Evolutionary conservation across 2,329 filamentous ascomycete genomes (phyloP), one percentile per base, ranked within the genome.

Genomic region (Akanthomyces lecanii): DNA sequence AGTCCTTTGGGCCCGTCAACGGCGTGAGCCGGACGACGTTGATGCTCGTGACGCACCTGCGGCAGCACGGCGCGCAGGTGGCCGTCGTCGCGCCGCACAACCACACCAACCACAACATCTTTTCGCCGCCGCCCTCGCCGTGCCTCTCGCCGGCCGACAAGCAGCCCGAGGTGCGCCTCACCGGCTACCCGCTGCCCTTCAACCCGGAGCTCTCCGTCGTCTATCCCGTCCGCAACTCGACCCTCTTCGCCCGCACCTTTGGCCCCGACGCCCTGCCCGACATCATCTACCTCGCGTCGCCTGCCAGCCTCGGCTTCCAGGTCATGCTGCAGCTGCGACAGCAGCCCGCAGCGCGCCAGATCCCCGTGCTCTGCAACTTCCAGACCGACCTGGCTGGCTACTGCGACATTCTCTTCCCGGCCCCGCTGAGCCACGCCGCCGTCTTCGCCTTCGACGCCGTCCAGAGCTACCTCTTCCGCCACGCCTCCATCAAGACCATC

Each of bases 301-400:
- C 88, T 0, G 88, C 88, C 2, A 88, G 85, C 5, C 76, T 90
- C 3, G 88, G 88, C 4, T 90, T 90, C 68, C 88, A 90, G 66
- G 83, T 90, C 61, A 81, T 90, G 74, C 77, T 90, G n/a, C 87
- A 90, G 71, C 75, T 89, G 57, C 81, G 85, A 51, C 86, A 89
- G 67, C 79, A 89, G 61, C 76, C 79, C 16, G 72, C 72, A 25
- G 76, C 82, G 38, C 77, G 78, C 10, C 85, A 85, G 48, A 81
- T 86, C 1, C 83, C 83, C 2, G 77, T 89, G 1, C 78, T 90
- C 50, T 82, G 87, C 71, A 91, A 90, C 72, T 90, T 89, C 67
- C 88, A 90, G 72, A 91, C 88, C 1, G 88, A 90, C 70, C 76
- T 91, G 11, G 84, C 86, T 0, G 86, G 86, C 1, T 91, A 90